Conservation (phyloP, 2,329 filamentous ascomycete species). For the Corinectria fuckeliana region DNA sequence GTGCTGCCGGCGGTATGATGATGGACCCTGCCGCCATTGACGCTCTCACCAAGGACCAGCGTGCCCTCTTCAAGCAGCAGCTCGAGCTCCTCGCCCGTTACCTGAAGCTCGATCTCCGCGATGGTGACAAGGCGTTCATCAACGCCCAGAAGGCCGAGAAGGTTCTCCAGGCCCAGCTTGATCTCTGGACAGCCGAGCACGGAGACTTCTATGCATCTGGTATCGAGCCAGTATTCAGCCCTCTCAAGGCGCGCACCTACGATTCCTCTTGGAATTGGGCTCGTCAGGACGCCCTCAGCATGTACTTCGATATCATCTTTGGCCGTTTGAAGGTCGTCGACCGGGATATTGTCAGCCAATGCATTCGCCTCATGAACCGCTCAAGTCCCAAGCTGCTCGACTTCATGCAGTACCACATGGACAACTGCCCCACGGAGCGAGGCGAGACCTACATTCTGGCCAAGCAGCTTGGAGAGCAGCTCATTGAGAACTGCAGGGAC, state of each 20-base stretch:
- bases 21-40: conserved; percentile 98
- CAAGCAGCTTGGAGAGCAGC: conserved; percentile 88
- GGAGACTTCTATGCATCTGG: conserved; percentile 95
- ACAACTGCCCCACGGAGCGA: conserved; percentile 95
- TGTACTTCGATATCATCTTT: conserved; percentile 99
- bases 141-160: conserved; percentile 84
- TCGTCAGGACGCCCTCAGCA: conserved; percentile 92
- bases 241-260: conserved; percentile 93
- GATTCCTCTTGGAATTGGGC: conserved; percentile 99
- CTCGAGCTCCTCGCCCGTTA: conserved; percentile 94
- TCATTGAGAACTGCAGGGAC: conserved; percentile 98
- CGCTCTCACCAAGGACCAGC: conserved; percentile 95
- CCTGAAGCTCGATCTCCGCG: conserved; percentile 93
- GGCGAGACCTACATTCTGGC: conserved; percentile 98
- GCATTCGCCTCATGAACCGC: conserved; percentile 99
- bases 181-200: conserved; percentile 94
- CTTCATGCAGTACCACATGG: conserved; percentile 99
- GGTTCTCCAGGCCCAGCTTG: conserved; percentile 88
- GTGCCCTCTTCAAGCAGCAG: conserved; percentile 96
- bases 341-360: conserved; percentile 97
- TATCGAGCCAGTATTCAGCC: conserved; percentile 92
- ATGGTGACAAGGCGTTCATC: conserved; percentile 94
- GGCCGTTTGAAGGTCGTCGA: conserved; percentile 91
- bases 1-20: conserved; percentile 88
- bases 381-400: conserved; percentile 95